Evolutionary conservation across 2,329 filamentous ascomycete species (phyloP), one percentile per base, ranked within the genome.

Genomic region (Sporothrix brunneoviolacea): DNA sequence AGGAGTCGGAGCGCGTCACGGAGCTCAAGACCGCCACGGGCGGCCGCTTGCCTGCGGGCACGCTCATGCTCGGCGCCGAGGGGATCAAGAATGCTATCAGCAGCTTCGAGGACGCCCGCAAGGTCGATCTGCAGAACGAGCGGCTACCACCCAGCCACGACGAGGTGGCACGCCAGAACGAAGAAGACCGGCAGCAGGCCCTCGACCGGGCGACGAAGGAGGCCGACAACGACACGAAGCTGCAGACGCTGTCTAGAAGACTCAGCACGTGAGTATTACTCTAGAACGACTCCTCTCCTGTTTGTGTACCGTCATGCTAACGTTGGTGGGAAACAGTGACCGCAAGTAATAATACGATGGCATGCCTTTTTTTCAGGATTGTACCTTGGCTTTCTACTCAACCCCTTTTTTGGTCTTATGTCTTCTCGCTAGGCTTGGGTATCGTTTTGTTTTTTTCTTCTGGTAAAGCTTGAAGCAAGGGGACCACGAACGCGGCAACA

Each of bases 41-140:
- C 58, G 93, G 93, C 53, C 83, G 91, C 62, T 78, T 98, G 56
- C 93, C 93, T 2, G 90, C 91, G 7, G 93, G 93, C 52, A 98
- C 93, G 6, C 83, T 98, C 55, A 97, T 98, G 93, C 80, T 97
- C 48, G 93, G 93, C 53, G 91, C 93, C 1, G 93, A 98, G 70
- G 93, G 93, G 53, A 96, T 97, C 74, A 98, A 97, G 76, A 91
- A 96, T 63, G 93, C 93, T 30, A 98, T 98, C 61, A 91, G 82
- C 69, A 94, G 82, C 60, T 98, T 98, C 59, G 93, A 98, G 67
- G 93, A 98, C 67, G 93, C 93, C 15, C 80, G 90, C 56, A 97
- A 96, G 75, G 91, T 98, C 43, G 93, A 98, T 71, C 64, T 97
- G 56, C 91, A 97, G 71, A 98, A 98, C 67, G 93, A 98, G 72